Conservation (phyloP, 371 early-diverging fungal species). For the Apophysomyces sp. region DNA sequence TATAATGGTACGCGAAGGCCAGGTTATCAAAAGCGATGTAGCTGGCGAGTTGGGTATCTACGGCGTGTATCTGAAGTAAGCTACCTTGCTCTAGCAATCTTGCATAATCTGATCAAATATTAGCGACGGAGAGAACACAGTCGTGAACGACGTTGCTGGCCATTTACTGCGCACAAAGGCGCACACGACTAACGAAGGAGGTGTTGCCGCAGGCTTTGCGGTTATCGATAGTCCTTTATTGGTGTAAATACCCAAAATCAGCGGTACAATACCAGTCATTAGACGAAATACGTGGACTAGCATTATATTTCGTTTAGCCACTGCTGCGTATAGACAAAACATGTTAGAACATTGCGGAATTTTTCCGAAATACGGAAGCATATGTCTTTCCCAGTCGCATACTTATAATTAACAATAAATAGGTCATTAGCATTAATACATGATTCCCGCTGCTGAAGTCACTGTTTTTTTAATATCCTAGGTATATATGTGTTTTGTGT, state of each 20-base stretch:
- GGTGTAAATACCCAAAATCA: slow-evolving; percentile 31
- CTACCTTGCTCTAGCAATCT: background rate
- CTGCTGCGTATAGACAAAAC: background rate
- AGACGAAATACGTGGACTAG: background rate
- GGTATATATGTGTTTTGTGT: too few species aligned
- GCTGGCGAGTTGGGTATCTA: slow-evolving; percentile 94
- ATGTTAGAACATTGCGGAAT: too few species aligned
- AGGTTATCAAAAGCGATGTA: slow-evolving; percentile 70
- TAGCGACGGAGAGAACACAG: slow-evolving; percentile 60
- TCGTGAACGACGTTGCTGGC: slow-evolving; percentile 82
- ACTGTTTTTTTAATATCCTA: too few species aligned
- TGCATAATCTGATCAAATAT: background rate
- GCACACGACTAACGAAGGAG: slow-evolving; percentile 86
- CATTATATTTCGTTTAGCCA: background rate
- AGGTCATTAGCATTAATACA: too few species aligned
- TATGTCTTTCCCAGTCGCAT: too few species aligned
- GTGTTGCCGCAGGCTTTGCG: slow-evolving; percentile 98
- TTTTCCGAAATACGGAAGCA: too few species aligned
- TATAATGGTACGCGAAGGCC: slow-evolving; percentile 81
- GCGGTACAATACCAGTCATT: background rate
- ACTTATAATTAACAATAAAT: too few species aligned
- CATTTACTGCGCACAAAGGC: slow-evolving; percentile 94
- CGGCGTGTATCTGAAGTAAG: slow-evolving; percentile 82
- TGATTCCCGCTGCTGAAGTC: too few species aligned
- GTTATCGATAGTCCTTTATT: slow-evolving; percentile 89